These are phyloP conservation scores for Cyberlindnera americana DNA, from an alignment of 805 yeast species.

Conservation along the genomic window DNA sequence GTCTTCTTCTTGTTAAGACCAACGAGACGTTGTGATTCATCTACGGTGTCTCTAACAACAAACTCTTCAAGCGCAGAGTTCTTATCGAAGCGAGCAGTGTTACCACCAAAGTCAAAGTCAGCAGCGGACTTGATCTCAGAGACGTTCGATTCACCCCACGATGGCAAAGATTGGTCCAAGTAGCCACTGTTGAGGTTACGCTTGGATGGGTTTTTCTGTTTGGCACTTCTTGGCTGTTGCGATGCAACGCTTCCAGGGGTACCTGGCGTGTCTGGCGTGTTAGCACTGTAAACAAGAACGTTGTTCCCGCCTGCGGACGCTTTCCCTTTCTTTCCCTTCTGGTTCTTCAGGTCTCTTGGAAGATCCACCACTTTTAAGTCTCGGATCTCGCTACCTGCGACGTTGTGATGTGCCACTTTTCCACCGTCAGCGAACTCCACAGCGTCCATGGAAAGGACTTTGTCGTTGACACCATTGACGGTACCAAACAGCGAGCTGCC, in stretches of 20 bases:
- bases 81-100: conserved; percentile 79
- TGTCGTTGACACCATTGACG: conserved; percentile 33
- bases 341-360: conserved; percentile 36
- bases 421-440: conserved; percentile 40
- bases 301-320: conserved; percentile 7
- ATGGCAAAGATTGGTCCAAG: conserved; percentile 18
- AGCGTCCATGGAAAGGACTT: conserved; percentile 38
- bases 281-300: conserved; percentile 7
- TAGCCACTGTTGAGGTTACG: conserved; percentile 1
- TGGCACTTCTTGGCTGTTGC: conserved; percentile 13
- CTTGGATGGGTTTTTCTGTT: conserved; percentile 7
- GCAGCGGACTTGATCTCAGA: conserved; percentile 42
- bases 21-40: conserved; percentile 62
- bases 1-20: conserved; percentile 59
- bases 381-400: conserved; percentile 39
- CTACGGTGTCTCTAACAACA: conserved; percentile 56
- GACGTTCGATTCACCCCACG: conserved; percentile 49
- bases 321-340: conserved; percentile 10
- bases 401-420: conserved; percentile 18
- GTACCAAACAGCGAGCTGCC: conserved; percentile 9
- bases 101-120: conserved; percentile 85
- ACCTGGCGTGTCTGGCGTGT: conserved; percentile 5
- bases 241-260: conserved; percentile 7
- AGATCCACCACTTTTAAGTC: conserved; percentile 56
- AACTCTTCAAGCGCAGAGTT: conserved; percentile 74